Evolutionary conservation across 2,329 filamentous ascomycete species (phyloP).

Genomic region (Passalora sequoiae): DNA sequence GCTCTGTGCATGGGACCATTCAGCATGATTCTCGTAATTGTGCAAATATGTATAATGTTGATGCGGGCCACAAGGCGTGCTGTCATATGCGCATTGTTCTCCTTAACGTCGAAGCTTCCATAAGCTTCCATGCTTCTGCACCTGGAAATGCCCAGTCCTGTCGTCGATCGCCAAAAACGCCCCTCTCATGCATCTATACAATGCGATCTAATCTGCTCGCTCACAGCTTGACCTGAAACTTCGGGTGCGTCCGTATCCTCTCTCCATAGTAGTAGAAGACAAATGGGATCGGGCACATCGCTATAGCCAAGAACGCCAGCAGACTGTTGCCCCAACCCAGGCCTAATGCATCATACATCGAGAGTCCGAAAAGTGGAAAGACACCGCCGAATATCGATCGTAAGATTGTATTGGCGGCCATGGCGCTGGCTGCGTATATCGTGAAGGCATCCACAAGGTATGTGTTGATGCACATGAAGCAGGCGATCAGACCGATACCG

Average conservation of each 20-base stretch:
- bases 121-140: too few species aligned
- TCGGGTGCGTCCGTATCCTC: constrained; percentile 31
- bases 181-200: too few species aligned
- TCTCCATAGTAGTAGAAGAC: constrained; percentile 45
- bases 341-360: constrained; percentile 56
- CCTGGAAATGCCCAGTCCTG: too few species aligned
- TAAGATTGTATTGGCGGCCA: constrained; percentile 60
- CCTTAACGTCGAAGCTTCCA: too few species aligned
- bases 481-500: constrained; percentile 26
- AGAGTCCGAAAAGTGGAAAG: constrained; percentile 52
- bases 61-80: too few species aligned
- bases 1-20: too few species aligned
- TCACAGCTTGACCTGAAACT: constrained; percentile 20
- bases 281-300: constrained; percentile 43
- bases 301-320: constrained; percentile 48
- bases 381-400: constrained; percentile 53
- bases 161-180: too few species aligned
- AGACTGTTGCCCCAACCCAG: constrained; percentile 57
- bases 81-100: too few species aligned
- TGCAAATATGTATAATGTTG: too few species aligned
- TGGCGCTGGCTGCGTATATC: constrained; percentile 56
- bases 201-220: too few species aligned
- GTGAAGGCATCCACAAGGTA: constrained; percentile 62
- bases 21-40: too few species aligned
- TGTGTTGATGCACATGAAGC: constrained; percentile 37